Evolutionary conservation across 2,329 filamentous ascomycete species (phyloP), one percentile per base, ranked within the genome.

Genomic region (Cercospora sesami): DNA sequence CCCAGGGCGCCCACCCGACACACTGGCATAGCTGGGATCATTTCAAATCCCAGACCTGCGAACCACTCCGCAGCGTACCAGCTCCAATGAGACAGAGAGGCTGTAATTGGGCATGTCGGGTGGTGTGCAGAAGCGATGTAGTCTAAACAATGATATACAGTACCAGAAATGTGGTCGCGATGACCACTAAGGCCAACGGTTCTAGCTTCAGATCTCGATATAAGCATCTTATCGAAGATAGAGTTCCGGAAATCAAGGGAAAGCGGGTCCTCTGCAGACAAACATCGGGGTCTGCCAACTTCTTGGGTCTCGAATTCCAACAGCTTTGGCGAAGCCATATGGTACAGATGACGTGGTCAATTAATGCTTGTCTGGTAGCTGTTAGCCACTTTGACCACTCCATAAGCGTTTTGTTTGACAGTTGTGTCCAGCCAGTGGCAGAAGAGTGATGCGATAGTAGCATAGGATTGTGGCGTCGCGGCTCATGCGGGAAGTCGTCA

Each of bases 401-500:
- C 21, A 30, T 3, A 7, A 42, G 36, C 36, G 16, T 7, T 42
- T 42, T n/a, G 4, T 7, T n/a, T 4, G 36, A n/a, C 16, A 8
- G 4, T 42, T 4, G 7, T 42, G 36, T 42, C 18, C 30, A 39
- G 26, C 4, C 45, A 51, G 48, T 30, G 10, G 58, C 33, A n/a
- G 16, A 18, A 26, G 18, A 14, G 36, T 42, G 36, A 26, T 12
- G 23, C 33, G 39, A 5, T 18, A 21, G 59, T 23, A 61, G 33
- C 5, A 28, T 0, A 45, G 31, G 60, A 42, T 28, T 51, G 60
- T 62, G 60, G 65, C 65, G 65, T 31, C 33, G 61, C 66, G 60
- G 51, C 39, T 60, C 33, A 68, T 58, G 59, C 62, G 63, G 62
- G 26, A 48, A 39, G 57, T 26, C 66, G 62, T 68, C 66, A 67